Evolutionary conservation across 805 yeast genomes (phyloP).

Genomic region (Jamesozyma spencerorum): DNA sequence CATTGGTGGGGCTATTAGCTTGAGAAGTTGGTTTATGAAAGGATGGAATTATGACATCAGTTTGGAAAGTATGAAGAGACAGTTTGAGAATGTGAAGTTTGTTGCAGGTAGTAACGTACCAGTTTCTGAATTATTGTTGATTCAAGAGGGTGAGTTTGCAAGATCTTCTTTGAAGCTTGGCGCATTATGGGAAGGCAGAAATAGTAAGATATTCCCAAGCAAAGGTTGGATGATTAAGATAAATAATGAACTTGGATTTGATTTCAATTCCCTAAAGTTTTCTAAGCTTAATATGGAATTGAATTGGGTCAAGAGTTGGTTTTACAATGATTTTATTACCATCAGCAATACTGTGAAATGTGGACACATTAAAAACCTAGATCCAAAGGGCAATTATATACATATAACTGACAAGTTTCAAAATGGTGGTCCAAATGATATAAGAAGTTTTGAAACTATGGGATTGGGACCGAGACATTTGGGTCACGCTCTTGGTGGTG

Average conservation of each 20-base stretch:
- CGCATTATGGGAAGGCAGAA: constrained; percentile 34
- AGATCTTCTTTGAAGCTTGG: constrained; percentile 46
- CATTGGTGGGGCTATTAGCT: constrained; percentile 3
- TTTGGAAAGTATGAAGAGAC: constrained; percentile 28
- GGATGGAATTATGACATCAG: constrained; percentile 6
- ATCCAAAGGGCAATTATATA: constrained; percentile 28
- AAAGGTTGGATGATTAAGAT: constrained; percentile 36
- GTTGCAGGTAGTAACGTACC: constrained; percentile 15
- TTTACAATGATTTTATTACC: constrained; percentile 30
- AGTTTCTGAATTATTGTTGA: constrained; percentile 49
- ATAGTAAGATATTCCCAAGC: constrained; percentile 35
- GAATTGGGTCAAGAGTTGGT: constrained; percentile 20
- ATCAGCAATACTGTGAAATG: constrained; percentile 40
- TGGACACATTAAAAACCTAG: constrained; percentile 46
- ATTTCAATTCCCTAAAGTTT: constrained; percentile 8
- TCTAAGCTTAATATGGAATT: constrained; percentile 29
- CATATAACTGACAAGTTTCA: constrained; percentile 75
- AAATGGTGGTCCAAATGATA: constrained; percentile 69
- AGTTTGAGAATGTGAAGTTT: constrained; percentile 12
- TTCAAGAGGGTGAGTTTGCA: constrained; percentile 50
- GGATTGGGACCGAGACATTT: constrained; percentile 55
- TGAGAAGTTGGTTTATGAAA: constrained; percentile 6
- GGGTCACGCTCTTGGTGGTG: constrained; percentile 59
- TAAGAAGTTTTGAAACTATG: constrained; percentile 60
- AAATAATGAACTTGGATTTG: constrained; percentile 37